Evolutionary conservation across 2,329 filamentous ascomycete genomes (phyloP).

Genomic region (Alternaria viburni): DNA sequence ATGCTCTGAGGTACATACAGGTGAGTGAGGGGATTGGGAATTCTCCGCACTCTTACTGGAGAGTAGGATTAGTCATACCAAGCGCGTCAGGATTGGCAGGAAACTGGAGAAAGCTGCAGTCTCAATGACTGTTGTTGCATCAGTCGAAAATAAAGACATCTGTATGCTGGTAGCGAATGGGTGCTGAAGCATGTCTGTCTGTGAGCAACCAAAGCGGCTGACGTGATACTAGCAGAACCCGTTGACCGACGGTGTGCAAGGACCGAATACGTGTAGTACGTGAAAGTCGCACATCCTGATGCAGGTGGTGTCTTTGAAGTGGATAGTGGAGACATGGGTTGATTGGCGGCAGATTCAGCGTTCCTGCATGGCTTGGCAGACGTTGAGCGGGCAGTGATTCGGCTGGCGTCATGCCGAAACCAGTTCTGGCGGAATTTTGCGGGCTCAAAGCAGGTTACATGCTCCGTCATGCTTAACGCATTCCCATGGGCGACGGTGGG

Average conservation of each 20-base stretch:
- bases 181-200: neutral
- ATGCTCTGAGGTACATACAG: neutral
- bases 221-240: neutral
- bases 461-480: constrained; percentile 39
- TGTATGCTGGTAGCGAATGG: neutral
- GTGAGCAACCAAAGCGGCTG: neutral
- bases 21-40: neutral
- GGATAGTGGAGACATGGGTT: neutral
- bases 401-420: constrained; percentile 25
- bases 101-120: neutral
- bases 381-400: constrained; percentile 16
- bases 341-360: constrained; percentile 1
- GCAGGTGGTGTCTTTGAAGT: too few relatives aligned
- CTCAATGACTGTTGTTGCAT: neutral
- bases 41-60: neutral
- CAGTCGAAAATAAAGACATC: neutral
- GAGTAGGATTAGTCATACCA: neutral
- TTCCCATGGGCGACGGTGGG: constrained; percentile 29
- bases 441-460: constrained; percentile 14
- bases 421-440: constrained; percentile 22
- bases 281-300: too few relatives aligned
- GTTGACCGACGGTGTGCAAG: neutral
- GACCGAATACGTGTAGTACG: neutral
- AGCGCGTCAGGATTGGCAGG: neutral
- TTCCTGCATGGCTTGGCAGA: constrained; percentile 33